A percentile compares a stretch with the other conserved stretches of the same genome.
Conservation (phyloP, 805 yeast species). For the Deakozyma indianensis region DNA sequence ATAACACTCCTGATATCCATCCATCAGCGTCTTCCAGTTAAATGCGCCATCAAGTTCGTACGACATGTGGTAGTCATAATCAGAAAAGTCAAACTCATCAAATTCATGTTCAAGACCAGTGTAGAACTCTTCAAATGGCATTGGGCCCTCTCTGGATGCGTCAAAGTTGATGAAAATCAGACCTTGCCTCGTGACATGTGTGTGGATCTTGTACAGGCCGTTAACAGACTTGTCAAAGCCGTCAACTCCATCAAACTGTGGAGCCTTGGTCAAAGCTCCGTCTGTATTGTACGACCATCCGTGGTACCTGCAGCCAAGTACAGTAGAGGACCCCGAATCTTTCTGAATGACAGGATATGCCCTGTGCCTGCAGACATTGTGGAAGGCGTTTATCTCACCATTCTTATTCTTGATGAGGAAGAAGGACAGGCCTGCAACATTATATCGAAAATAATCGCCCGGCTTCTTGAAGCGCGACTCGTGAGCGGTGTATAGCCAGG, state of each 20-base stretch:
- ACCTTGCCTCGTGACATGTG: slow-evolving; percentile 42
- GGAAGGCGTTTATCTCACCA: slow-evolving; percentile 45
- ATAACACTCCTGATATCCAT: slow-evolving; percentile 54
- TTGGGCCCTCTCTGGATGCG: slow-evolving; percentile 26
- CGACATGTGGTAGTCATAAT: slow-evolving; percentile 51
- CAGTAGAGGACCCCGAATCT: slow-evolving; percentile 41
- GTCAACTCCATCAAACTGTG: slow-evolving; percentile 44
- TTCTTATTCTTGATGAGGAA: slow-evolving; percentile 39
- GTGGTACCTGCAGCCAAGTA: slow-evolving; percentile 47
- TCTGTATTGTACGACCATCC: slow-evolving; percentile 56
- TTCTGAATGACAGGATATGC: slow-evolving; percentile 49
- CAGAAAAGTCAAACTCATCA: slow-evolving; percentile 44
- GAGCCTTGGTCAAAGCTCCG: slow-evolving; percentile 45
- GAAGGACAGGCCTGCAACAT: slow-evolving; percentile 38
- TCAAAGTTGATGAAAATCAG: slow-evolving; percentile 44
- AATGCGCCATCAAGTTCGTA: slow-evolving; percentile 49
- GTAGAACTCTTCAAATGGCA: slow-evolving; percentile 38
- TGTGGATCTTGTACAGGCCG: slow-evolving; percentile 38
- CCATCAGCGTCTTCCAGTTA: slow-evolving; percentile 57
- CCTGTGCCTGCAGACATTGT: slow-evolving; percentile 51
- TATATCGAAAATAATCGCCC: slow-evolving; percentile 41
- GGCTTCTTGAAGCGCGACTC: slow-evolving; percentile 38
- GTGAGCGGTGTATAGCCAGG: slow-evolving; percentile 44
- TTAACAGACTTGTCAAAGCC: slow-evolving; percentile 44
- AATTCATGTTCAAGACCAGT: slow-evolving; percentile 36